Evolutionary conservation across 2,329 filamentous ascomycete genomes (phyloP), one percentile per base, ranked within the genome.

Genomic region (Sclerotinia subarctica): DNA sequence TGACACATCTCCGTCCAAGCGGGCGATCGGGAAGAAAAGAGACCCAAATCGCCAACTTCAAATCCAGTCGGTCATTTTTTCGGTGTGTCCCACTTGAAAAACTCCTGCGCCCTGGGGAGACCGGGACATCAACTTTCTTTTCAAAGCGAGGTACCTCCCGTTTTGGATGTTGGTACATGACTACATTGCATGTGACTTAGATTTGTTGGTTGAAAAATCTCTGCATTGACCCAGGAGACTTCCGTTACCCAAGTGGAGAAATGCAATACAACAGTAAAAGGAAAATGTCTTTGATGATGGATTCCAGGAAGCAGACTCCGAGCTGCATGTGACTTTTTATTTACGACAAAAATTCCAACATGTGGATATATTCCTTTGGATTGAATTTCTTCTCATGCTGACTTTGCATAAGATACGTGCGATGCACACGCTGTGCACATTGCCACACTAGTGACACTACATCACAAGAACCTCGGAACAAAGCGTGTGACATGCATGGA

Each of bases 401-500:
- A 49, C 32, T 24, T 51, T 51, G 46, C 59, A 51, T 51, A 17
- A 35, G 44, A 49, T 26, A 21, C n/a, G 24, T 42, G 38, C 38
- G 38, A 42, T 35, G 52, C 29, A 54, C 29, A 5, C 19, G 19
- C 13, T 42, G 29, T 54, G 51, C 51, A 54, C 7, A 38, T 15
- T 38, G 53, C 53, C 44, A 49, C 29, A 15, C 44, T 49, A 60
- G 53, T 56, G 26, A 54, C 52, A 54, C 26, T 32, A 32, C 29
- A 32, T n/a, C 26, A 21, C 19, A 35, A 51, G 21, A 62, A 35
- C 32, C 32, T 60, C 35, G 35, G 54, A 52, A 32, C 13, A 42
- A 62, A 62, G 44, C 62, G 49, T 53, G 49, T 60, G 44, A 42
- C 64, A 60, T 66, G 64, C 64, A 66, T 66, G 46, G 64, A 62